Conservation (phyloP, 176 grass and related monocot species). For the Oryza punctata region DNA sequence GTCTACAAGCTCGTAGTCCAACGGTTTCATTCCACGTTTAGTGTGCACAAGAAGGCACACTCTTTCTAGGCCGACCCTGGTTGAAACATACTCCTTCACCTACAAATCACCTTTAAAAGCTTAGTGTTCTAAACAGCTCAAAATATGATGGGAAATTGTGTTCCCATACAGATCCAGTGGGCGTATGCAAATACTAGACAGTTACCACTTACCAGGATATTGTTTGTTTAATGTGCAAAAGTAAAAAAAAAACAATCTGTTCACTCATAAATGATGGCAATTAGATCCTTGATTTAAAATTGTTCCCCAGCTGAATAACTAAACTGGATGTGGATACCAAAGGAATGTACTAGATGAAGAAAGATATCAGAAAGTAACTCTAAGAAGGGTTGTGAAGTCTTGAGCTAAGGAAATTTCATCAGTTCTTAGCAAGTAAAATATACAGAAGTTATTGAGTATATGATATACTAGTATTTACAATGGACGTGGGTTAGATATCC, state of each 20-base stretch:
- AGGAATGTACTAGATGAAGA: background rate
- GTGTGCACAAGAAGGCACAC: slow-evolving; percentile 95
- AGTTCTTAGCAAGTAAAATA: background rate
- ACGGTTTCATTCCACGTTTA: slow-evolving; percentile 97
- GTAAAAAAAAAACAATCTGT: background rate
- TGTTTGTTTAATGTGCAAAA: background rate
- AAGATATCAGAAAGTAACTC: background rate
- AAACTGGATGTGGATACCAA: background rate
- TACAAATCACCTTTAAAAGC: slow-evolving; percentile 35
- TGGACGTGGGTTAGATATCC: background rate
- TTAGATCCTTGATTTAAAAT: slow-evolving; percentile 19
- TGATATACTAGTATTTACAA: background rate
- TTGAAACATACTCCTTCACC: slow-evolving; percentile 98
- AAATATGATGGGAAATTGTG: background rate
- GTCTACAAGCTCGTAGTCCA: slow-evolving; percentile 88
- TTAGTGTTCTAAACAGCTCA: slow-evolving; percentile 3
- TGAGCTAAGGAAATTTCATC: background rate
- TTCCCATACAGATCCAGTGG: background rate
- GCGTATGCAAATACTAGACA: background rate
- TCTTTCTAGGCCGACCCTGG: slow-evolving; percentile 81
- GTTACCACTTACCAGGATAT: background rate
- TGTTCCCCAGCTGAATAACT: background rate
- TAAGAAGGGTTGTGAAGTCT: background rate
- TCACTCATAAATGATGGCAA: background rate
- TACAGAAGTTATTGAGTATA: background rate